Conservation (phyloP, 495 filamentous ascomycete genomes). For the Talaromyces liani region DNA sequence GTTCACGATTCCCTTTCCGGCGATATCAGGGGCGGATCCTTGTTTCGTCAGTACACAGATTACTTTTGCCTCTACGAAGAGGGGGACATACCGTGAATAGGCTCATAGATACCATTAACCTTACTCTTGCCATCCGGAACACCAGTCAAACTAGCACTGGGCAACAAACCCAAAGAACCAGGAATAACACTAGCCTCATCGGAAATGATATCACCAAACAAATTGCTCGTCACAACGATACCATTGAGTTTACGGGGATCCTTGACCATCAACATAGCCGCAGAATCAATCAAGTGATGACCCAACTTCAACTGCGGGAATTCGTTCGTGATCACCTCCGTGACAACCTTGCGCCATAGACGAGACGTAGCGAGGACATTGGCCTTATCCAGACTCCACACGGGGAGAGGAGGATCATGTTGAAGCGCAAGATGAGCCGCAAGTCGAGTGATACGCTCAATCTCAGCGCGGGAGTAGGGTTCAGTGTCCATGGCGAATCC, state of each 20-base stretch:
- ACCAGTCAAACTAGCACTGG: constrained; percentile 79
- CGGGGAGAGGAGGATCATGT: constrained; percentile 69
- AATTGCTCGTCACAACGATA: constrained; percentile 85
- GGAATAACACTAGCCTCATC: constrained; percentile 97
- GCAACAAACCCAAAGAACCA: constrained; percentile 81
- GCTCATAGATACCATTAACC: constrained; percentile 83
- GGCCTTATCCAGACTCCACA: constrained; percentile 92
- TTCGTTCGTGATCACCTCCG: constrained; percentile 70
- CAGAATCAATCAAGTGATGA: constrained; percentile 92
- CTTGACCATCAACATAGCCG: constrained; percentile 97
- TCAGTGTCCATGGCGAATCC: constrained; percentile 83
- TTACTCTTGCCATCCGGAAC: constrained; percentile 63
- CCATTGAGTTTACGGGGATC: constrained; percentile 86
- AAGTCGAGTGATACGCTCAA: constrained; percentile 82
- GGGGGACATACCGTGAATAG: constrained; percentile 73
- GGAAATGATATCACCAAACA: constrained; percentile 94
- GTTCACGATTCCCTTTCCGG: constrained; percentile 81
- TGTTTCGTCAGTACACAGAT: not conserved
- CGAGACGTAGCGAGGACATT: constrained; percentile 89
- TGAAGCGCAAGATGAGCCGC: constrained; percentile 77
- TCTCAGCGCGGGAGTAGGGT: constrained; percentile 79
- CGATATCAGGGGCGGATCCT: constrained; percentile 54
- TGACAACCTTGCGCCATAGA: constrained; percentile 84
- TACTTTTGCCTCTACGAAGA: constrained; percentile 7
- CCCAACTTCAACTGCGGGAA: constrained; percentile 79